phyloP scores from a whole-genome alignment of 1,284 basidiomycete species.

The Mycosarcoma maydis region DNA sequence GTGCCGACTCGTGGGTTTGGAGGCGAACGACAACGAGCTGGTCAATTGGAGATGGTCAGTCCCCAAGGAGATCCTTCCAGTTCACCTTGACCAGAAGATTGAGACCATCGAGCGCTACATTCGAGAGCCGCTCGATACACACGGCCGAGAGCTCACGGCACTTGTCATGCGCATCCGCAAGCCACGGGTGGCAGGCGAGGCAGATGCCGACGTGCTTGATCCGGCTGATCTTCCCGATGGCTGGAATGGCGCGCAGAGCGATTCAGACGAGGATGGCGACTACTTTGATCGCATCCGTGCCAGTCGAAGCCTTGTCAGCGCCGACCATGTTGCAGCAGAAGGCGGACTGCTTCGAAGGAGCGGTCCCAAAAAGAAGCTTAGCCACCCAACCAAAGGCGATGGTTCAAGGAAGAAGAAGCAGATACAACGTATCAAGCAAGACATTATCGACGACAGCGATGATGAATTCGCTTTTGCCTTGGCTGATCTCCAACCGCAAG shows the following conservation, averaged over 20 bases:
- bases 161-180: slow-evolving; percentile 55
- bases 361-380: slow-evolving; percentile 14
- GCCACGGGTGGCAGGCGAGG: slow-evolving; percentile 14
- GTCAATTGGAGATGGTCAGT: slow-evolving; percentile 60
- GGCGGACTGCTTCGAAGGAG: slow-evolving; percentile 29
- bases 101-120: slow-evolving; percentile 62
- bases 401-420: slow-evolving; percentile 28
- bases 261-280: slow-evolving; percentile 42
- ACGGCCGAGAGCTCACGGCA: slow-evolving; percentile 38
- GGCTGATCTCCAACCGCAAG: slow-evolving; percentile 15
- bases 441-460: slow-evolving; percentile 63
- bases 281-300: slow-evolving; percentile 44
- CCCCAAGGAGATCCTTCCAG: slow-evolving; percentile 44
- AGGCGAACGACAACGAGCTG: slow-evolving; percentile 43
- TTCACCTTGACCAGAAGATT: slow-evolving; percentile 53
- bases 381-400: slow-evolving; percentile 5
- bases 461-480: slow-evolving; percentile 57
- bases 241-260: slow-evolving; percentile 33
- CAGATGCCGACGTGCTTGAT: slow-evolving; percentile 10
- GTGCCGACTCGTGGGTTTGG: slow-evolving; percentile 58
- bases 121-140: slow-evolving; percentile 47
- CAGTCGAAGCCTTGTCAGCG: slow-evolving; percentile 12
- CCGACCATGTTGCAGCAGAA: slow-evolving; percentile 21
- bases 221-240: slow-evolving; percentile 30
- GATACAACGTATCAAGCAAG: slow-evolving; percentile 42